Conservation (phyloP, 331 rosid species). For the Malus hybrid region DNA sequence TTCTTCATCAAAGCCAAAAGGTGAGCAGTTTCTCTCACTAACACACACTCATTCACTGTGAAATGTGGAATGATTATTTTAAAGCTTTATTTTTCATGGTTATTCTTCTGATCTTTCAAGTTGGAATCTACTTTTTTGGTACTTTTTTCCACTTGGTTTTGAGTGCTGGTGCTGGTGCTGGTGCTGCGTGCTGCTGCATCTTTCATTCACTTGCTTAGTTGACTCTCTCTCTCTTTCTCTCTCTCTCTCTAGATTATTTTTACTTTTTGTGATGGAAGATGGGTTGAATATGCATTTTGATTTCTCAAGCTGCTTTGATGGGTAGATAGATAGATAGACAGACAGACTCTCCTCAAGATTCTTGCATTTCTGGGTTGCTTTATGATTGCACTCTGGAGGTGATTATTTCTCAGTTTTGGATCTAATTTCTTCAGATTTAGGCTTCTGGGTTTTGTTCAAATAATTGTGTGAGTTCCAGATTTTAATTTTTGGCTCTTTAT, state of each 20-base stretch:
- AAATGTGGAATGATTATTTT: slow-evolving; percentile 2
- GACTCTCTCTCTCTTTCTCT: slow-evolving; percentile 3
- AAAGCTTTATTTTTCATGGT: slow-evolving; percentile 20
- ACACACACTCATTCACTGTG: background rate
- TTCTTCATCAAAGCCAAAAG: slow-evolving; percentile 31
- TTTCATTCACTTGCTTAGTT: slow-evolving; percentile 1
- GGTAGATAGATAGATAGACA: background rate
- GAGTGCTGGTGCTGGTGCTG: background rate
- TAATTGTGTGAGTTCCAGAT: slow-evolving; percentile 5
- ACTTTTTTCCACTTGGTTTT: slow-evolving; percentile 15
- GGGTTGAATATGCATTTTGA: slow-evolving; percentile 27
- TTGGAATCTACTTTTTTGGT: slow-evolving; percentile 16
- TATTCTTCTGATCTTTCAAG: slow-evolving; percentile 12
- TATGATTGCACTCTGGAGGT: slow-evolving; percentile 11
- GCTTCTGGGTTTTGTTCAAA: slow-evolving; percentile 9
- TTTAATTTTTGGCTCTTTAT: background rate
- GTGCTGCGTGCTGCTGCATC: background rate
- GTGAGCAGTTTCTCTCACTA: slow-evolving; percentile 8
- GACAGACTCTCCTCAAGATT: slow-evolving; percentile 7
- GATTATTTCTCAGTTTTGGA: background rate
- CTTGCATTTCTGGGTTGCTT: slow-evolving; percentile 21
- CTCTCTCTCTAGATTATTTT: slow-evolving; percentile 4
- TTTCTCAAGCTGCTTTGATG: slow-evolving; percentile 14
- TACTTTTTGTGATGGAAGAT: slow-evolving; percentile 4
- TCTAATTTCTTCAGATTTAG: slow-evolving; percentile 14